Percentiles rank a stretch among this genome's conserved stretches.
These are phyloP conservation scores for Aspergillus fijiensis DNA, from an alignment of 2,329 filamentous ascomycete species.

Conservation along the genomic window DNA sequence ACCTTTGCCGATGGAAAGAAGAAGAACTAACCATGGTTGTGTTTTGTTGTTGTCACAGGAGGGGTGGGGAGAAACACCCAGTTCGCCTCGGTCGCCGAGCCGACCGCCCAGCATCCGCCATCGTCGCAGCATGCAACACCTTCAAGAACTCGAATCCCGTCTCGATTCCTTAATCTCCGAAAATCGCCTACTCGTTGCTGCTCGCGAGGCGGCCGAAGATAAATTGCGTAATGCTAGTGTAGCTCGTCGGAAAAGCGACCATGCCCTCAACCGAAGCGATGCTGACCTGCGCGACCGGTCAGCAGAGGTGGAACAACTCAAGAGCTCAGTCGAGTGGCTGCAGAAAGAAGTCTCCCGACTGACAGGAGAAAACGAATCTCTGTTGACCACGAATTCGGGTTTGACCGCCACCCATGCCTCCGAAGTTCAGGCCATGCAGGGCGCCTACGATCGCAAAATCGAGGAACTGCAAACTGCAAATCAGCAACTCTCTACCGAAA, in stretches of 20 bases:
- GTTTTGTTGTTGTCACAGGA: slow-evolving; percentile 59
- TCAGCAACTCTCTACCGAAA: slow-evolving; percentile 59
- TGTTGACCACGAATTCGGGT: slow-evolving; percentile 74
- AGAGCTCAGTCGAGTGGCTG: slow-evolving; percentile 73
- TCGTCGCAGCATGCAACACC: slow-evolving; percentile 93
- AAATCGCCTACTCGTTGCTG: slow-evolving; percentile 75
- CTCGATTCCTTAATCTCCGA: slow-evolving; percentile 84
- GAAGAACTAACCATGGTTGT: slow-evolving; percentile 11
- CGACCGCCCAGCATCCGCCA: slow-evolving; percentile 94
- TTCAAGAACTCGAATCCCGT: slow-evolving; percentile 79
- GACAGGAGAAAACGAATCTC: slow-evolving; percentile 76
- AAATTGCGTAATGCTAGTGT: slow-evolving; percentile 57
- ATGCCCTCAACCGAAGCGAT: slow-evolving; percentile 63
- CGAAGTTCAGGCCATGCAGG: slow-evolving; percentile 64
- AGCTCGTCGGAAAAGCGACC: slow-evolving; percentile 55
- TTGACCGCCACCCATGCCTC: slow-evolving; percentile 74
- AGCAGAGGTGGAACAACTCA: slow-evolving; percentile 79
- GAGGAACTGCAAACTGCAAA: slow-evolving; percentile 66
- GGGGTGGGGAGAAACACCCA: slow-evolving; percentile 82
- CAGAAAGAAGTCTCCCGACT: slow-evolving; percentile 79
- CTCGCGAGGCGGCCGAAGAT: slow-evolving; percentile 68
- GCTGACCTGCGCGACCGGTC: slow-evolving; percentile 77
- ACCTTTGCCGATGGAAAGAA: not conserved
- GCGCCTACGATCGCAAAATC: slow-evolving; percentile 66
- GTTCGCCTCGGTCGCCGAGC: slow-evolving; percentile 86